Evolutionary conservation across 768 basidiomycete genomes (phyloP).

Genomic region (Hortiboletus campestris): DNA sequence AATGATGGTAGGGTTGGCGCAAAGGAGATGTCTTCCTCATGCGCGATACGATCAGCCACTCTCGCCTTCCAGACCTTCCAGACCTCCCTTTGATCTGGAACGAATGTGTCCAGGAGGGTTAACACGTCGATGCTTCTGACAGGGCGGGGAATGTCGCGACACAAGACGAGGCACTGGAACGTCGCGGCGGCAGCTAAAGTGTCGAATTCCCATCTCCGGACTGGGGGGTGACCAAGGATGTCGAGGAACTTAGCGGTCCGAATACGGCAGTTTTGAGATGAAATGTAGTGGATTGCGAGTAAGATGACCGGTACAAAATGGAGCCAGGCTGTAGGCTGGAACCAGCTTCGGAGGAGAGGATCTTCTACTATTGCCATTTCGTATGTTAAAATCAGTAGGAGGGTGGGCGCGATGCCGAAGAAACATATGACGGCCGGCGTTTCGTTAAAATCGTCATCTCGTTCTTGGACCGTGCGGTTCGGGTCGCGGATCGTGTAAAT

Average conservation of each 20-base stretch:
- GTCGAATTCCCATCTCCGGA: constrained; percentile 1
- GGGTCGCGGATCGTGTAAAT: background rate
- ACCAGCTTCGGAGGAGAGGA: background rate
- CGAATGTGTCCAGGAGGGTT: background rate
- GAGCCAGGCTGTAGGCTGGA: background rate
- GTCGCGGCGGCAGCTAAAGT: constrained; percentile 3
- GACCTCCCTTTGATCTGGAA: background rate
- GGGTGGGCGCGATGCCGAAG: background rate
- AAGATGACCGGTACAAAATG: background rate
- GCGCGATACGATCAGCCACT: background rate
- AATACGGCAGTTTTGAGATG: background rate
- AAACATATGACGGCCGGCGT: background rate
- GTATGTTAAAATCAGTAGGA: background rate
- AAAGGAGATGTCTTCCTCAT: background rate
- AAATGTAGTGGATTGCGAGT: background rate
- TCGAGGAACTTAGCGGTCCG: constrained; percentile 2
- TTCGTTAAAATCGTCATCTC: too few species aligned
- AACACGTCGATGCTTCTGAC: background rate
- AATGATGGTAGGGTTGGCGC: constrained; percentile 1
- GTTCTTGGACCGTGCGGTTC: too few species aligned
- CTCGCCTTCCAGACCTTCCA: background rate
- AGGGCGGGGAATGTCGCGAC: background rate
- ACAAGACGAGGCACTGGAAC: constrained; percentile 5
- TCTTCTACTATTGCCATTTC: background rate
- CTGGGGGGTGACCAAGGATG: constrained; percentile 2